Evolutionary conservation across 495 filamentous ascomycete species (phyloP).

Genomic region (Tuber brumale): DNA sequence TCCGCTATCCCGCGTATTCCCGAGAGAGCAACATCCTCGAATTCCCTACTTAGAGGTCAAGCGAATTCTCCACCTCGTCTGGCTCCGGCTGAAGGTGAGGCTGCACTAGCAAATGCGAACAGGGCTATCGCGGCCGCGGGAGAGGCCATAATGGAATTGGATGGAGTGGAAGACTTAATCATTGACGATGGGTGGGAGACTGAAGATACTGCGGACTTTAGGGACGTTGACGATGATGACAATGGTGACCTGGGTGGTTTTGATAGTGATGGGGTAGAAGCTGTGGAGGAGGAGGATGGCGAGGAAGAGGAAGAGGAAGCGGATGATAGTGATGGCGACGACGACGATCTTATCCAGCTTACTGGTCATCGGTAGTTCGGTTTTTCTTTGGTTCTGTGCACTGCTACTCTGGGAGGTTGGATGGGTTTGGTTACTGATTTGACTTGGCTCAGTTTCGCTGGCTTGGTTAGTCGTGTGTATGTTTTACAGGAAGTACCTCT

Average conservation of each 20-base stretch:
- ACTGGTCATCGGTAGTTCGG: constrained; percentile 59
- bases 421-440: not conserved
- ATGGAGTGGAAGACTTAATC: constrained; percentile 44
- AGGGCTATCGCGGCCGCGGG: constrained; percentile 47
- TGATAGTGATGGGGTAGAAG: constrained; percentile 7
- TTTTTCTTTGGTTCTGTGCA: not conserved
- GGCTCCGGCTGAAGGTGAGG: constrained; percentile 51
- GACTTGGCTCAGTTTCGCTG: not conserved
- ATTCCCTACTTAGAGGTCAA: constrained; percentile 35
- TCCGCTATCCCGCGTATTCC: constrained; percentile 12
- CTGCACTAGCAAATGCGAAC: constrained; percentile 61
- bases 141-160: constrained; percentile 42
- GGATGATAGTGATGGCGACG: constrained; percentile 47
- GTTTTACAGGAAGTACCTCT: not conserved
- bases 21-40: constrained; percentile 43
- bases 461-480: not conserved
- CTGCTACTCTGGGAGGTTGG: not conserved
- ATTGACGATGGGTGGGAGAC: constrained; percentile 41
- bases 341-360: constrained; percentile 58
- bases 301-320: constrained; percentile 42
- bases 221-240: constrained; percentile 44
- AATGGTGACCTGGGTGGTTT: constrained; percentile 8
- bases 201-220: constrained; percentile 41
- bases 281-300: constrained; percentile 49
- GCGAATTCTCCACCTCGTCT: constrained; percentile 41